Evolutionary conservation across 352 stramenopile species (phyloP), one percentile per base, ranked within the genome.

Genomic region (Phytopythium delawarense): DNA sequence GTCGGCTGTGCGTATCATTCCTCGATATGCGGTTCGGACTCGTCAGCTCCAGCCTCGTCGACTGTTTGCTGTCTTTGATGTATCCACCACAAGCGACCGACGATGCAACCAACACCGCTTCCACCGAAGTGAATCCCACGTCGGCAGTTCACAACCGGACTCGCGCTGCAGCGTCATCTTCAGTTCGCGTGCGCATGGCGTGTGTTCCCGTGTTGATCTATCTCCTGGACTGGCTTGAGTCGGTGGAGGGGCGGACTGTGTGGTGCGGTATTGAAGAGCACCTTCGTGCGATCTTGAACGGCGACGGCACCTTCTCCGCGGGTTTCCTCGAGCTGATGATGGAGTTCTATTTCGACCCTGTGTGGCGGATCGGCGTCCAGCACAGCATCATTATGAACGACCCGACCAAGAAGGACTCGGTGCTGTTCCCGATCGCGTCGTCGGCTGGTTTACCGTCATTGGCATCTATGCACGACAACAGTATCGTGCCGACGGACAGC

Each of bases 311-410:
- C 51, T 89, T 89, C 39, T 89, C 81, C 3, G 63, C 75, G 23
- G 81, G 81, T 0, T 91, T 93, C 46, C 55, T 91, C 18, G 82
- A 93, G 62, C 76, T 93, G 25, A 92, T 92, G 83, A 89, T 92
- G 74, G 84, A 93, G 60, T 89, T 91, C 57, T 91, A 91, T 64
- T 91, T 90, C 45, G 80, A 94, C 54, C 82, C 81, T 21, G 63
- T 59, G 4, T 87, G 70, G 45, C 60, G 81, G 0, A 62, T 88
- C 7, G 84, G 86, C 16, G 76, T 88, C 45, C 84, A 92, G 45
- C 82, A 94, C 48, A 89, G 84, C 45, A 81, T 94, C 42, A 79
- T 91, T 42, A 92, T 94, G 81, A 94, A 94, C 35, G 86, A 93
- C 54, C 77, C 81, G 9, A 84, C 80, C 5, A 91, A 84, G 59